These are phyloP conservation scores for Stipa capillata DNA, from an alignment of 176 grass and related monocot species.

Conservation along the genomic window DNA sequence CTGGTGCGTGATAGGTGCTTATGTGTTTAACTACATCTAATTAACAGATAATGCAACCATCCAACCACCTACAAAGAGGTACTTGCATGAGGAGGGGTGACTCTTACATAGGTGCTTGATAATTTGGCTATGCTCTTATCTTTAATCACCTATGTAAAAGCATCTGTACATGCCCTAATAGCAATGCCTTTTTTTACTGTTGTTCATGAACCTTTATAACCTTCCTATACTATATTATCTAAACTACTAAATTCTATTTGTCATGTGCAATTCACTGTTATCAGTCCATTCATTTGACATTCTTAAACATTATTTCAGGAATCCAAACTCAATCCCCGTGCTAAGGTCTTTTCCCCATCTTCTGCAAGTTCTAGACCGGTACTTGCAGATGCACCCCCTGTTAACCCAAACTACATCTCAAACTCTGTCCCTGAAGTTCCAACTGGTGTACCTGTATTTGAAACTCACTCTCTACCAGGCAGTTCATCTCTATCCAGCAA, in stretches of 20 bases:
- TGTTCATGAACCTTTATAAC: neutral
- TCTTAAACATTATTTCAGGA: slow-evolving; percentile 51
- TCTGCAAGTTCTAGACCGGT: slow-evolving; percentile 46
- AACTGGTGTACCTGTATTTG: slow-evolving; percentile 42
- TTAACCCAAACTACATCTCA: slow-evolving; percentile 44
- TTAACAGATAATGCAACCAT: neutral
- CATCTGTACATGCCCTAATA: neutral
- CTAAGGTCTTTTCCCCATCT: slow-evolving; percentile 80
- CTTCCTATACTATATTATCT: neutral
- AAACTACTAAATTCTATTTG: neutral
- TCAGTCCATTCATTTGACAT: neutral
- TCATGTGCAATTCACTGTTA: neutral
- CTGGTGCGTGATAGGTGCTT: neutral
- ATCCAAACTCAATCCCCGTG: slow-evolving; percentile 88
- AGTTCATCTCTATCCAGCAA: slow-evolving; percentile 51
- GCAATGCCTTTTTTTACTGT: neutral
- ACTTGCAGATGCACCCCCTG: slow-evolving; percentile 28
- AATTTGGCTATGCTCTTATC: neutral
- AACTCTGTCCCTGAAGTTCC: slow-evolving; percentile 36
- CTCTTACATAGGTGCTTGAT: neutral
- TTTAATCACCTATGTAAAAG: neutral
- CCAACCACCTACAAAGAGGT: neutral
- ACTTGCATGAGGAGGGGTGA: neutral
- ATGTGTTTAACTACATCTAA: neutral
- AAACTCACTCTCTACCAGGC: slow-evolving; percentile 39